These are phyloP conservation scores for Metschnikowia picachoensis DNA, from an alignment of 805 yeast species.

Conservation along the genomic window DNA sequence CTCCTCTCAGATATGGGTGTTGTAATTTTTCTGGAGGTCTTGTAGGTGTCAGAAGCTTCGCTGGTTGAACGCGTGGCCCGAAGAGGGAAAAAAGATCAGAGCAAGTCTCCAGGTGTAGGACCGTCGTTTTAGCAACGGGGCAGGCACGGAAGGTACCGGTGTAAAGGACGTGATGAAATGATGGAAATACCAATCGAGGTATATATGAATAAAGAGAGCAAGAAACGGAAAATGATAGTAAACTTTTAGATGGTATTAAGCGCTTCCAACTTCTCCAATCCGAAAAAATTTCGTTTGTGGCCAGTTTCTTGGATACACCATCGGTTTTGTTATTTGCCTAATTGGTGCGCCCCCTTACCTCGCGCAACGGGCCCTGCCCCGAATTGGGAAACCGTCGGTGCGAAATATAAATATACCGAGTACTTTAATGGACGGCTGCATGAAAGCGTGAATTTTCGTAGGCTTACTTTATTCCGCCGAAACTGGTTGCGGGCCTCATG, in stretches of 20 bases:
- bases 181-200: not conserved
- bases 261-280: not conserved
- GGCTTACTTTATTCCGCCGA: no score
- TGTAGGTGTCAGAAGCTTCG: no score
- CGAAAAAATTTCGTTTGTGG: not conserved
- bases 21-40: no score
- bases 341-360: no score
- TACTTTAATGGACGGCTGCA: no score
- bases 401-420: not conserved
- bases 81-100: not conserved
- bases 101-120: not conserved
- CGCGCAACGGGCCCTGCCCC: not conserved
- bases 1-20: no score
- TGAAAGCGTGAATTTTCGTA: no score
- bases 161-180: not conserved
- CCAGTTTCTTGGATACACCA: not conserved
- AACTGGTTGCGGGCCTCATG: no score
- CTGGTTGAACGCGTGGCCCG: conserved; percentile 1
- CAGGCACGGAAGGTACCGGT: not conserved
- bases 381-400: not conserved
- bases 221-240: not conserved
- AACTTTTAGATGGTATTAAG: not conserved
- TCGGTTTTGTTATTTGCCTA: no score
- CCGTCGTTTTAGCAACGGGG: not conserved
- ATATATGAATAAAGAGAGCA: not conserved